Percentiles rank a stretch among this genome's conserved stretches.
These are phyloP conservation scores for Yamadazyma atmosphaerica DNA, from an alignment of 1,139 yeast genomes.

Conservation along the genomic window DNA sequence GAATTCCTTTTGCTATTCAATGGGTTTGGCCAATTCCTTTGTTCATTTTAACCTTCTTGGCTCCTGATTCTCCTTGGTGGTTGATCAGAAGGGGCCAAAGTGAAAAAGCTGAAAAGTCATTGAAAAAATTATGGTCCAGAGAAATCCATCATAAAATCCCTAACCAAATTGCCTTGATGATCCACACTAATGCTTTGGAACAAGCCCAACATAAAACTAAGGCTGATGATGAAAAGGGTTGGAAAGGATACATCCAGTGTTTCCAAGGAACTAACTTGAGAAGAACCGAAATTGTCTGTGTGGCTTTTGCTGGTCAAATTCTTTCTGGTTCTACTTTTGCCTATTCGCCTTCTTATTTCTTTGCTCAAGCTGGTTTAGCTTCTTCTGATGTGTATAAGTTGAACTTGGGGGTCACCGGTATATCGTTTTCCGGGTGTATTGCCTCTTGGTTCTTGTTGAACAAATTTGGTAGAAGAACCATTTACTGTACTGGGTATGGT, in stretches of 20 bases:
- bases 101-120: conserved; percentile 22
- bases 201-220: conserved; percentile 19
- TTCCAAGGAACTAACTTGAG: conserved; percentile 25
- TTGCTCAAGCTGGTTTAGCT: conserved; percentile 23
- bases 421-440: conserved; percentile 19
- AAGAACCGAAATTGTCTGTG: conserved; percentile 26
- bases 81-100: conserved; percentile 22
- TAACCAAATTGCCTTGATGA: conserved; percentile 23
- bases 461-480: conserved; percentile 24
- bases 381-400: conserved; percentile 23
- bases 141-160: conserved; percentile 19
- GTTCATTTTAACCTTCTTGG: conserved; percentile 21
- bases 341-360: conserved; percentile 25
- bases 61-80: conserved; percentile 31
- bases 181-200: conserved; percentile 26
- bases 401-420: conserved; percentile 29
- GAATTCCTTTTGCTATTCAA: conserved; percentile 28
- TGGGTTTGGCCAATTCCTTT: conserved; percentile 29
- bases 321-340: conserved; percentile 25
- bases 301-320: conserved; percentile 24
- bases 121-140: conserved; percentile 20
- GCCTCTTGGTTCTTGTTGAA: conserved; percentile 23
- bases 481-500: conserved; percentile 23
- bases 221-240: conserved; percentile 17
- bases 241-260: conserved; percentile 24